These are phyloP conservation scores for Hanseniaspora occidentalis DNA, from an alignment of 805 yeast species.

Conservation along the genomic window DNA sequence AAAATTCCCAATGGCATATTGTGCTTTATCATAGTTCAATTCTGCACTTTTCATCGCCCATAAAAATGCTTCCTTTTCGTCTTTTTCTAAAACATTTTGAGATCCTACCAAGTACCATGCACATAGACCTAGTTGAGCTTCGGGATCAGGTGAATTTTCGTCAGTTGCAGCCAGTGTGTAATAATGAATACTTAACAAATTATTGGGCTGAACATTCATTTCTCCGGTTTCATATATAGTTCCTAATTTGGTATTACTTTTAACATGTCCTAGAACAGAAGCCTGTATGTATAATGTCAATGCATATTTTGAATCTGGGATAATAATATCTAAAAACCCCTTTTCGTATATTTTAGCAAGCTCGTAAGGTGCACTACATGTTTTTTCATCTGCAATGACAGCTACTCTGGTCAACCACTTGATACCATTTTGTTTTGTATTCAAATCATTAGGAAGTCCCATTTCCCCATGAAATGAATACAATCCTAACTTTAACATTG, in stretches of 20 bases:
- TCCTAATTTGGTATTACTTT: conserved; percentile 71
- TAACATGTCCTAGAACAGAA: conserved; percentile 75
- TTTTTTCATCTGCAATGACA: conserved; percentile 69
- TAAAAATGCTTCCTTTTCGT: conserved; percentile 78
- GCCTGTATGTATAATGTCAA: conserved; percentile 77
- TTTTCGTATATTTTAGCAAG: conserved; percentile 70
- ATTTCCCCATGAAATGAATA: conserved; percentile 73
- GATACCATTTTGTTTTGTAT: conserved; percentile 73
- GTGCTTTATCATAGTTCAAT: conserved; percentile 66
- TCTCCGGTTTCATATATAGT: conserved; percentile 70
- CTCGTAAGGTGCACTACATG: conserved; percentile 91
- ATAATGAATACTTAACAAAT: conserved; percentile 79
- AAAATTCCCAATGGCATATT: conserved; percentile 72
- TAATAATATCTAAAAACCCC: conserved; percentile 79
- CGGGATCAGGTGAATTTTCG: conserved; percentile 52
- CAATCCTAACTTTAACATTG: conserved; percentile 85
- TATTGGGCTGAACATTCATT: conserved; percentile 52
- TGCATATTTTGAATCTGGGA: conserved; percentile 74
- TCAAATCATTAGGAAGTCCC: conserved; percentile 62
- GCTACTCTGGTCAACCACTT: conserved; percentile 88
- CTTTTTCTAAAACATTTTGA: conserved; percentile 66
- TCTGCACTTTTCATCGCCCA: conserved; percentile 89
- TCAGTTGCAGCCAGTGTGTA: conserved; percentile 82
- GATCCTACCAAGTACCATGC: conserved; percentile 95
- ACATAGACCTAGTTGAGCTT: conserved; percentile 84